phyloP scores from a whole-genome alignment of 2,329 filamentous ascomycete genomes.

The Ambrosiella cleistominuta region DNA sequence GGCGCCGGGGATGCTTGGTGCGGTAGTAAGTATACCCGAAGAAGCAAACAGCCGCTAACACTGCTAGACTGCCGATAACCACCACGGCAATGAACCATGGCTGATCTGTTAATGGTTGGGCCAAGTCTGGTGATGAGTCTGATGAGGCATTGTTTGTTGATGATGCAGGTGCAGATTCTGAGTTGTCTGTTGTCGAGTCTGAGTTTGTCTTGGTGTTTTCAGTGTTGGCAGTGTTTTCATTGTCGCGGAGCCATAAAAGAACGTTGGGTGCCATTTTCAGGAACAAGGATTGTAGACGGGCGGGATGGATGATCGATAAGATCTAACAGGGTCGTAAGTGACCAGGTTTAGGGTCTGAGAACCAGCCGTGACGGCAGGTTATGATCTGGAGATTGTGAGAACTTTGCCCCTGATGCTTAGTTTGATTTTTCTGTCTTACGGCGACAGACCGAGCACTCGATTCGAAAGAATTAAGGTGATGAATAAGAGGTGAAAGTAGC shows the following conservation, averaged over 20 bases:
- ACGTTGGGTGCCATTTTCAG: neutral
- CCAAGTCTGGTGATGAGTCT: neutral
- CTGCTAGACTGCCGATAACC: conserved; percentile 4
- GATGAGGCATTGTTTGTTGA: neutral
- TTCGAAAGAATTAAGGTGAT: neutral
- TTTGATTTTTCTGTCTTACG: neutral
- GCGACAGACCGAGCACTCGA: neutral
- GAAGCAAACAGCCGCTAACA: conserved; percentile 4
- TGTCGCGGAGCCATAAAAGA: neutral
- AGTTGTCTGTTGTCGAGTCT: neutral
- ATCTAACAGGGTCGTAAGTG: neutral
- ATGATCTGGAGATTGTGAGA: neutral
- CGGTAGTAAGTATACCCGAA: conserved; percentile 7
- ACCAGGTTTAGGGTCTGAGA: neutral
- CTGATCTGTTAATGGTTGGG: conserved; percentile 6
- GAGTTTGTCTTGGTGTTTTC: neutral
- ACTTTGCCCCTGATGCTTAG: neutral
- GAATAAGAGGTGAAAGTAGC: neutral
- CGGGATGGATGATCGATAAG: neutral
- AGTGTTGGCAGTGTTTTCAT: neutral
- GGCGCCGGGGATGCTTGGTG: conserved; percentile 1
- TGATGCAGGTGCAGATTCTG: neutral
- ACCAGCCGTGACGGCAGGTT: neutral
- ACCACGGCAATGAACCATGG: conserved; percentile 11
- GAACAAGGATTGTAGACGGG: neutral